phyloP scores from a whole-genome alignment of 1,284 basidiomycete genomes.

The Cryptococcus sp. region DNA sequence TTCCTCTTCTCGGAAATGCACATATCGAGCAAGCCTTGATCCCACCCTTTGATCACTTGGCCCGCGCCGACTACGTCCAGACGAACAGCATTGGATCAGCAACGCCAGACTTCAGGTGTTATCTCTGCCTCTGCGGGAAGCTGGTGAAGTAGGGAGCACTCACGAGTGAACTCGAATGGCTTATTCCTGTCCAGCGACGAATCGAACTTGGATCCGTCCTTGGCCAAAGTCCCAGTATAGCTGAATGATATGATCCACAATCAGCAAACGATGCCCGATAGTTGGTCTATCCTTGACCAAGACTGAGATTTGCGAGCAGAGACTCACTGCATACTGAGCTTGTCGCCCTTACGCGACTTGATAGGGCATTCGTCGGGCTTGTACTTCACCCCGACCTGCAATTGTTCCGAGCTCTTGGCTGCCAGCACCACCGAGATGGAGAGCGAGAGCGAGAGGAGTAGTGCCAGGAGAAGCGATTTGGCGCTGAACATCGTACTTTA shows the following conservation, averaged over 20 bases:
- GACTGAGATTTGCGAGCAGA: not conserved
- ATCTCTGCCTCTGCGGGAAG: not conserved
- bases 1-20: slow-evolving; percentile 87
- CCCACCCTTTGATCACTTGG: slow-evolving; percentile 58
- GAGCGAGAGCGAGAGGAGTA: slow-evolving; percentile 52
- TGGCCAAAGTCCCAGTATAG: slow-evolving; percentile 58
- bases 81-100: not conserved
- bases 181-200: slow-evolving; percentile 57
- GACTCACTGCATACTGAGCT: slow-evolving; percentile 56
- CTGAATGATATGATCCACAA: slow-evolving; percentile 21
- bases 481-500: slow-evolving; percentile 8
- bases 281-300: too few relatives aligned
- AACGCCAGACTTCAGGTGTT: not conserved
- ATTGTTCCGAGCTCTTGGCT: slow-evolving; percentile 36
- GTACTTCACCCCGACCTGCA: slow-evolving; percentile 55
- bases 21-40: slow-evolving; percentile 64
- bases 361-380: slow-evolving; percentile 56
- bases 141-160: slow-evolving; percentile 15
- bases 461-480: slow-evolving; percentile 32
- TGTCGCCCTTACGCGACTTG: slow-evolving; percentile 57
- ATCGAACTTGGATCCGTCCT: slow-evolving; percentile 59
- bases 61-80: slow-evolving; percentile 55
- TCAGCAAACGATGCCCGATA: too few relatives aligned
- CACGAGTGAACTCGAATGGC: slow-evolving; percentile 58
- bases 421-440: slow-evolving; percentile 53